These are phyloP conservation scores for Alternaria triticina DNA, from an alignment of 2,329 filamentous ascomycete species.

Conservation along the genomic window DNA sequence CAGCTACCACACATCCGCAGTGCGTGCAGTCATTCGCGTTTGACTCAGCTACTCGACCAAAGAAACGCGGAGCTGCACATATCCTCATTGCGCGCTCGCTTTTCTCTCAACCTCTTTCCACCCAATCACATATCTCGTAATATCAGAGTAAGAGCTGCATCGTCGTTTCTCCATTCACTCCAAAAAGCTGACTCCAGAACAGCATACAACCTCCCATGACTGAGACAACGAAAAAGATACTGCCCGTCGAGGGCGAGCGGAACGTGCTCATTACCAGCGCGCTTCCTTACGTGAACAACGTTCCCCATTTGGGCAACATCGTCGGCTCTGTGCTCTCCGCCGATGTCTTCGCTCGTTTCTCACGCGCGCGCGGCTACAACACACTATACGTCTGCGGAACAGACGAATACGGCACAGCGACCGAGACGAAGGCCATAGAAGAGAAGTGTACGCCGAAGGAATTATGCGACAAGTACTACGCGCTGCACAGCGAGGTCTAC, in stretches of 20 bases:
- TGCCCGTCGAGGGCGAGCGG: constrained; percentile 66
- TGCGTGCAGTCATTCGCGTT: constrained; percentile 20
- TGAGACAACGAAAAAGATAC: constrained; percentile 51
- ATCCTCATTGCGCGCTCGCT: neutral
- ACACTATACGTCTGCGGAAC: constrained; percentile 88
- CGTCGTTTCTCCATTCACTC: accelerated
- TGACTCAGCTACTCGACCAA: constrained; percentile 29
- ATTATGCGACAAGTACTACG: constrained; percentile 91
- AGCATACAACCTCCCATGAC: constrained; percentile 25
- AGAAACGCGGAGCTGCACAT: constrained; percentile 11
- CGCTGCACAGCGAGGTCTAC: constrained; percentile 88
- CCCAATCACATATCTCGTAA: neutral
- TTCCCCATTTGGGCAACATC: constrained; percentile 71
- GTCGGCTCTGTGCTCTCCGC: constrained; percentile 73
- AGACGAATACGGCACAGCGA: constrained; percentile 95
- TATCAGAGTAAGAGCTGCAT: neutral
- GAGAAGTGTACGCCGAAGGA: constrained; percentile 81
- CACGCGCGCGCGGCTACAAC: constrained; percentile 77
- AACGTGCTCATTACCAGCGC: constrained; percentile 92
- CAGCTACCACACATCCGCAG: constrained; percentile 17
- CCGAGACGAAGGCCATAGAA: constrained; percentile 93
- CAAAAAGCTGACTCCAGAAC: neutral
- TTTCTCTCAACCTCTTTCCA: neutral
- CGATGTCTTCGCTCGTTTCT: constrained; percentile 78
- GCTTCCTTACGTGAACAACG: constrained; percentile 81